Evolutionary conservation across 352 stramenopile genomes (phyloP), one percentile per base, ranked within the genome.

Genomic region (Pilasporangium apinafurcum): DNA sequence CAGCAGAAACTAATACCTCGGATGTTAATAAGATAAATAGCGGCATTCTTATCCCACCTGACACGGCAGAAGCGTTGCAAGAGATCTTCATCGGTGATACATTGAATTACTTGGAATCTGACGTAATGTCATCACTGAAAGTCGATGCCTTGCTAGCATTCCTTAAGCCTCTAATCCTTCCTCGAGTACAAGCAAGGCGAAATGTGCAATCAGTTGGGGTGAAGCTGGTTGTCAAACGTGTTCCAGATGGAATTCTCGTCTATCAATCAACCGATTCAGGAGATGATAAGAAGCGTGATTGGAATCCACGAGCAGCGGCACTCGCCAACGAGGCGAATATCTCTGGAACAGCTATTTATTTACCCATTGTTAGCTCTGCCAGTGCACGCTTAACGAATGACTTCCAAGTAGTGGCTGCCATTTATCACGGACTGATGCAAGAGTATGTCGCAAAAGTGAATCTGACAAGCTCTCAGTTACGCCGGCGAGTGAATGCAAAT

Each of bases 51-150:
- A 66, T 74, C 21, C 60, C 63, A n/a, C 55, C 38, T 32, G 42
- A 35, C 17, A 45, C 4, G 35, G 35, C 44, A 2, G 56, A 63
- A 10, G 36, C 59, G 5, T 35, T 74, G 8, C 44, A 71, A 16
- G 63, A 74, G 34, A 37, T 74, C 9, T 74, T 66, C 43, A 25
- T 71, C 16, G 25, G 48, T 6, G 37, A 50, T 35, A 40, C 41
- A 33, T 7, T 17, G 25, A 8, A 8, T n/a, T 26, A 8, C 22
- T 55, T 14, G n/a, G n/a, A n/a, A n/a, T n/a, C n/a, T n/a, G n/a
- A n/a, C n/a, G n/a, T n/a, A n/a, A n/a, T n/a, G n/a, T n/a, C n/a
- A n/a, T n/a, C n/a, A n/a, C n/a, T n/a, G n/a, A n/a, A 48, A 45
- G 26, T 42, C 27, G 50, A 57, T 52, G n/a, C n/a, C 25, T 45